Evolutionary conservation across 805 yeast genomes (phyloP).

Genomic region (Schizosaccharomyces octosporus): DNA sequence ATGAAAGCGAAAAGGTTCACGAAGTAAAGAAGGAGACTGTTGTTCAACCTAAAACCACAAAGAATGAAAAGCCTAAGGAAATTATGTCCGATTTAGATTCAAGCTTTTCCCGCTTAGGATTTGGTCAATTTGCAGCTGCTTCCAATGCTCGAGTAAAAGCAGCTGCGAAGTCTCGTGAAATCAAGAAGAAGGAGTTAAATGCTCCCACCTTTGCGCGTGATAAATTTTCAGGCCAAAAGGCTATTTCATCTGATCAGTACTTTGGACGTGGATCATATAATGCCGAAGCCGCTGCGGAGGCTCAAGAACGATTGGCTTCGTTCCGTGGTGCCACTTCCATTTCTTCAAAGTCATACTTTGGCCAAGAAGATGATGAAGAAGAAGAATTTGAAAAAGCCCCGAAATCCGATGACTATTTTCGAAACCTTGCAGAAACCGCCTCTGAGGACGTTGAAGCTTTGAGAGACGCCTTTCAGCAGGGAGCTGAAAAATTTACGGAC

Average conservation of each 20-base stretch:
- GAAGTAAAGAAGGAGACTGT: too few relatives aligned
- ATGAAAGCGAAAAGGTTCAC: background rate
- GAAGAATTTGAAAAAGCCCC: slow-evolving; percentile 14
- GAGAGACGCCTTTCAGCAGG: slow-evolving; percentile 79
- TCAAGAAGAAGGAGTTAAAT: background rate
- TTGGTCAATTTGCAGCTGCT: slow-evolving; percentile 34
- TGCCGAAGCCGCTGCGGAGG: slow-evolving; percentile 53
- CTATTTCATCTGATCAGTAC: slow-evolving; percentile 82
- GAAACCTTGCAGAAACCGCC: slow-evolving; percentile 47
- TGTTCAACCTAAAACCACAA: too few relatives aligned
- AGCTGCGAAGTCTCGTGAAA: slow-evolving; percentile 17
- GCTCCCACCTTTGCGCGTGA: slow-evolving; percentile 11
- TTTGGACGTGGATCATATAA: slow-evolving; percentile 77
- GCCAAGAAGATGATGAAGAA: slow-evolving; percentile 45
- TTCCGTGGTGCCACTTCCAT: slow-evolving; percentile 75
- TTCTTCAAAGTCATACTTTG: slow-evolving; percentile 79
- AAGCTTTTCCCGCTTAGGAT: slow-evolving; percentile 49
- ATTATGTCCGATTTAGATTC: background rate
- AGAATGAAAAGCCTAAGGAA: background rate
- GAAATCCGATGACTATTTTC: slow-evolving; percentile 29
- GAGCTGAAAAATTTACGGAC: slow-evolving; percentile 71
- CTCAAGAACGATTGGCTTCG: slow-evolving; percentile 50
- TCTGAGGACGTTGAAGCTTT: slow-evolving; percentile 71
- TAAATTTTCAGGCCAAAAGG: slow-evolving; percentile 74
- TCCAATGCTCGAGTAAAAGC: slow-evolving; percentile 16